Evolutionary conservation across 2,329 filamentous ascomycete species (phyloP).

Genomic region (Biscogniauxia marginata): DNA sequence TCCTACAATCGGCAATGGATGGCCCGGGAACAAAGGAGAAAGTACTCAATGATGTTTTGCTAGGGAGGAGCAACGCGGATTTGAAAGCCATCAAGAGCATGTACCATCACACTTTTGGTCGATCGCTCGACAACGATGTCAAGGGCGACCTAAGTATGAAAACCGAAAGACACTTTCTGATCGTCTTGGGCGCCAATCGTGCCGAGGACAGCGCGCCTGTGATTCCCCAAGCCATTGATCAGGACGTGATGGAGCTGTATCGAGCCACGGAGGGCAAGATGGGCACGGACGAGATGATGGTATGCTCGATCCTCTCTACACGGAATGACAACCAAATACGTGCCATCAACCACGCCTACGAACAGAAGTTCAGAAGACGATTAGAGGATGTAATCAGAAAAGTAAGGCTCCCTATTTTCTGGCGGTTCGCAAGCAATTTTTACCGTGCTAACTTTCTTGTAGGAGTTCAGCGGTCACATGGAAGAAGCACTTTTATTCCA

Average conservation of each 20-base stretch:
- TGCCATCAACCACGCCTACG: constrained; percentile 75
- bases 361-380: constrained; percentile 66
- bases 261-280: constrained; percentile 71
- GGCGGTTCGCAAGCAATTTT: background rate
- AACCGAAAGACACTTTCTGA: constrained; percentile 81
- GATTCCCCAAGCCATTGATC: constrained; percentile 69
- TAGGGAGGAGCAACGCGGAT: constrained; percentile 83
- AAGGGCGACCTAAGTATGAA: constrained; percentile 79
- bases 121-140: constrained; percentile 69
- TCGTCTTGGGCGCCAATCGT: constrained; percentile 72
- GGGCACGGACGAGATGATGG: constrained; percentile 71
- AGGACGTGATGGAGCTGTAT: constrained; percentile 75
- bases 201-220: constrained; percentile 77
- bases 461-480: constrained; percentile 92
- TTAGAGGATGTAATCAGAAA: constrained; percentile 74
- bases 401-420: constrained; percentile 40
- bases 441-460: constrained; percentile 8
- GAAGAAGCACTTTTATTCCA: constrained; percentile 78
- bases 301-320: constrained; percentile 74
- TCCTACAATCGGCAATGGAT: constrained; percentile 68
- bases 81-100: constrained; percentile 79
- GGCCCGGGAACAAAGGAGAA: constrained; percentile 84
- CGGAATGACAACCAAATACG: constrained; percentile 81
- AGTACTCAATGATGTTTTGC: constrained; percentile 81
- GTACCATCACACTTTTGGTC: constrained; percentile 67